These are phyloP conservation scores for Singerocomus inundabilis DNA, from an alignment of 1,284 basidiomycete species.

Conservation along the genomic window DNA sequence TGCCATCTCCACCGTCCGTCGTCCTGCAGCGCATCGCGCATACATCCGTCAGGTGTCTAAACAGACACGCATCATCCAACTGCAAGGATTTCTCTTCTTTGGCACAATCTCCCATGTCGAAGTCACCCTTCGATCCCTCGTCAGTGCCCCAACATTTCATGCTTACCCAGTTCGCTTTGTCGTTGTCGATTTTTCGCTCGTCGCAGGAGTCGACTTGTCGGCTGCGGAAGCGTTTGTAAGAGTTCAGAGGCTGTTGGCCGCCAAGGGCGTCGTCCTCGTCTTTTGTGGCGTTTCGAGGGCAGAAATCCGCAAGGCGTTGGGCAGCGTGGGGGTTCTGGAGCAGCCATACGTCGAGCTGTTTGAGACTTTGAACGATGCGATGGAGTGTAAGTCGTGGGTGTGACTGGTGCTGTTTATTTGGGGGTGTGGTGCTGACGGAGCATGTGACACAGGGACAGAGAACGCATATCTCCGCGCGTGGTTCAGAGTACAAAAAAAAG, in stretches of 20 bases:
- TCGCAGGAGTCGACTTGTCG: conserved; percentile 91
- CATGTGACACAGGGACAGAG: conserved; percentile 68
- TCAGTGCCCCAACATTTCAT: conserved; percentile 76
- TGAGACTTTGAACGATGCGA: conserved; percentile 81
- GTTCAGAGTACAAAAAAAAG: conserved; percentile 64
- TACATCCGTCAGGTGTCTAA: conserved; percentile 91
- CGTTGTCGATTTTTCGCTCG: conserved; percentile 82
- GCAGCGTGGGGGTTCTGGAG: conserved; percentile 75
- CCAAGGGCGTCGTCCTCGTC: conserved; percentile 80
- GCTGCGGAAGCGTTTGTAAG: conserved; percentile 94
- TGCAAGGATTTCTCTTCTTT: conserved; percentile 97
- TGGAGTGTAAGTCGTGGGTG: conserved; percentile 75
- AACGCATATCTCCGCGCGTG: conserved; percentile 81
- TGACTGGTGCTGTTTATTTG: conserved; percentile 3
- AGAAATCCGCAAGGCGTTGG: conserved; percentile 67
- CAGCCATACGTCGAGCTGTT: conserved; percentile 83
- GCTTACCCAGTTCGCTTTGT: conserved; percentile 87
- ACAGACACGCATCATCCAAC: conserved; percentile 86
- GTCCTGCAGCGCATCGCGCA: conserved; percentile 84
- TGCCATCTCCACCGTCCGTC: conserved; percentile 87
- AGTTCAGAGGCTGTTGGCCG: conserved; percentile 79
- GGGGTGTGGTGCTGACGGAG: conserved; percentile 13
- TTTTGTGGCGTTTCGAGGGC: conserved; percentile 80
- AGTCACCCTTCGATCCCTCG: conserved; percentile 70
- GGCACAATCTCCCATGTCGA: conserved; percentile 92